These are phyloP conservation scores for Suillus subalutaceus DNA, from an alignment of 768 basidiomycete genomes.

Conservation along the genomic window DNA sequence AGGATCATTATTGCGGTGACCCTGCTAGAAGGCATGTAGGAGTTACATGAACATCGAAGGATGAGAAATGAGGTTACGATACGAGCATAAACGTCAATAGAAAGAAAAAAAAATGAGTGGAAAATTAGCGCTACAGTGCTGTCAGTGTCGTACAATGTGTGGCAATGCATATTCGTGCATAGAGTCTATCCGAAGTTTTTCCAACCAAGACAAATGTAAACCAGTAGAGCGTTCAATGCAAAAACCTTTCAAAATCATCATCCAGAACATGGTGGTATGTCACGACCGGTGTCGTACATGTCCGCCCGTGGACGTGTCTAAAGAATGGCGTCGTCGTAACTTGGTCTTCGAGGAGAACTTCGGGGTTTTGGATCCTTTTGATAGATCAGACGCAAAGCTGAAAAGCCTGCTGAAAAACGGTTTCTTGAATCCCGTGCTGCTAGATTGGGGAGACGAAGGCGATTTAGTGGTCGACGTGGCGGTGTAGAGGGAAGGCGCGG, in stretches of 20 bases:
- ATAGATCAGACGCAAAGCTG: constrained; percentile 50
- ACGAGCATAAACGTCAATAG: neutral
- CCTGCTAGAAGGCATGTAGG: neutral
- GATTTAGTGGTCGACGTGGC: constrained; percentile 63
- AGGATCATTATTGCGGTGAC: neutral
- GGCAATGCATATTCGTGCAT: neutral
- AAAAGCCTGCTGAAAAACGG: constrained; percentile 67
- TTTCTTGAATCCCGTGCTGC: constrained; percentile 43
- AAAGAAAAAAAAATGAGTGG: constrained; percentile 9
- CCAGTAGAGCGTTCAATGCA: neutral
- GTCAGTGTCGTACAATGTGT: constrained; percentile 1
- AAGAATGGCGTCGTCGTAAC: constrained; percentile 55
- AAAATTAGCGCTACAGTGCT: constrained; percentile 33
- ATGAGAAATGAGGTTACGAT: neutral
- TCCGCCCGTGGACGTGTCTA: constrained; percentile 29
- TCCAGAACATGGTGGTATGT: neutral
- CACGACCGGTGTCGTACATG: neutral
- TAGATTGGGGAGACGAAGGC: constrained; percentile 51
- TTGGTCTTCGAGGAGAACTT: constrained; percentile 36
- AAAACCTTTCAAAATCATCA: constrained; percentile 1
- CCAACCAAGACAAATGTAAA: neutral
- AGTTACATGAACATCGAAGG: neutral
- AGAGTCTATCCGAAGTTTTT: neutral
- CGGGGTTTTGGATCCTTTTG: constrained; percentile 15
- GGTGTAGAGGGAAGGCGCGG: constrained; percentile 57